Conservation (phyloP, 73 alveolate genomes). For the Uronychia binucleata region DNA sequence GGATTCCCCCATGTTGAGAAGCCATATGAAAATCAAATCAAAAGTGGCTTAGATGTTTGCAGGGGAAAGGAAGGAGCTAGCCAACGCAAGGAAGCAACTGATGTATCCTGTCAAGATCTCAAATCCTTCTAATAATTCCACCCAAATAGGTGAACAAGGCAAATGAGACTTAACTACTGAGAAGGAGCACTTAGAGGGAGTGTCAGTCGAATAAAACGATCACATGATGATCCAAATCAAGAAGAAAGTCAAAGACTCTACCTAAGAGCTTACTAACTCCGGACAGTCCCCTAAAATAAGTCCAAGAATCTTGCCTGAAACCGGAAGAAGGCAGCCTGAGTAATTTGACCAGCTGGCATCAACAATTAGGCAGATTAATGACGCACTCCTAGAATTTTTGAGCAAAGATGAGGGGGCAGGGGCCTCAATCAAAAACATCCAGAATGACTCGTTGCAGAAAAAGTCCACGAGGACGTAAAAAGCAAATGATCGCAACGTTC, state of each 20-base stretch:
- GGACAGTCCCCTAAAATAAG: too few relatives aligned
- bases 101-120: not conserved
- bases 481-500: not conserved
- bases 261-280: not conserved
- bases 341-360: too few relatives aligned
- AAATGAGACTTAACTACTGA: too few relatives aligned
- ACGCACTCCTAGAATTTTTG: too few relatives aligned
- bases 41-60: not conserved
- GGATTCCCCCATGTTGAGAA: not conserved
- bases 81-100: not conserved
- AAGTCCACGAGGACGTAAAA: not conserved
- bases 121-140: not conserved
- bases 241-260: not conserved
- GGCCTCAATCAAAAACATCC: not conserved
- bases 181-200: too few relatives aligned
- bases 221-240: not conserved
- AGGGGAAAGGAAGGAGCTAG: not conserved
- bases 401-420: not conserved
- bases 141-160: not conserved
- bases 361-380: too few relatives aligned
- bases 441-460: not conserved
- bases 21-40: not conserved
- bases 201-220: too few relatives aligned
- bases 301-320: too few relatives aligned
- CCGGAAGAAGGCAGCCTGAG: too few relatives aligned